Conservation (phyloP, 805 yeast genomes). For the Candida tammaniensis region DNA sequence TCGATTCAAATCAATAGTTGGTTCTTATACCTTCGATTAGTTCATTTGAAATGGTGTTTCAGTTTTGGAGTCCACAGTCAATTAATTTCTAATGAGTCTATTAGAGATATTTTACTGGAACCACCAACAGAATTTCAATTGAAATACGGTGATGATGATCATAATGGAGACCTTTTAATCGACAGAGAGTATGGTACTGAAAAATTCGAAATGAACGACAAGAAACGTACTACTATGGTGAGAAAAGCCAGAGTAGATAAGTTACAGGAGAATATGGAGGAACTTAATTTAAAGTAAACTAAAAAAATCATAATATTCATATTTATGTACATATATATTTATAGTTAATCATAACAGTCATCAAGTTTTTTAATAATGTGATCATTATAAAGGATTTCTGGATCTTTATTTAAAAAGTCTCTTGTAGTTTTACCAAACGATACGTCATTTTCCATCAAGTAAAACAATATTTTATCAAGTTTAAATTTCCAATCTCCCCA, state of each 20-base stretch:
- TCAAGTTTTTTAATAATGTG: background rate
- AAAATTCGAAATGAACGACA: slow-evolving; percentile 24
- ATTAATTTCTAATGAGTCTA: slow-evolving; percentile 34
- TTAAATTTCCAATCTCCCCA: slow-evolving; percentile 14
- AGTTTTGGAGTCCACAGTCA: slow-evolving; percentile 52
- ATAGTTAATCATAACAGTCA: too few relatives aligned
- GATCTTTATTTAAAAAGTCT: slow-evolving; percentile 6
- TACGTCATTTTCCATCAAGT: background rate
- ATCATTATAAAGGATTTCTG: slow-evolving; percentile 2
- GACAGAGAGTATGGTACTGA: slow-evolving; percentile 10
- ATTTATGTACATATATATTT: background rate
- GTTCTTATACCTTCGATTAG: slow-evolving; percentile 47
- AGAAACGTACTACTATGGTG: slow-evolving; percentile 32
- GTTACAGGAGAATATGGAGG: slow-evolving; percentile 29
- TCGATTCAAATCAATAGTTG: slow-evolving; percentile 48
- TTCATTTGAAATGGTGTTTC: slow-evolving; percentile 50
- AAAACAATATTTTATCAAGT: slow-evolving; percentile 13
- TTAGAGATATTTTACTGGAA: slow-evolving; percentile 36
- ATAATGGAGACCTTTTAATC: slow-evolving; percentile 11
- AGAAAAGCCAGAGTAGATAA: slow-evolving; percentile 38
- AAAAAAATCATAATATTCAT: too few relatives aligned
- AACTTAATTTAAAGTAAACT: slow-evolving; percentile 13
- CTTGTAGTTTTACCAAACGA: slow-evolving; percentile 4
- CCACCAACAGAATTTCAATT: slow-evolving; percentile 26
- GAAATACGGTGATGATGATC: slow-evolving; percentile 18